Evolutionary conservation across 768 basidiomycete genomes (phyloP).

Genomic region (Termitomyces bulborhizus): DNA sequence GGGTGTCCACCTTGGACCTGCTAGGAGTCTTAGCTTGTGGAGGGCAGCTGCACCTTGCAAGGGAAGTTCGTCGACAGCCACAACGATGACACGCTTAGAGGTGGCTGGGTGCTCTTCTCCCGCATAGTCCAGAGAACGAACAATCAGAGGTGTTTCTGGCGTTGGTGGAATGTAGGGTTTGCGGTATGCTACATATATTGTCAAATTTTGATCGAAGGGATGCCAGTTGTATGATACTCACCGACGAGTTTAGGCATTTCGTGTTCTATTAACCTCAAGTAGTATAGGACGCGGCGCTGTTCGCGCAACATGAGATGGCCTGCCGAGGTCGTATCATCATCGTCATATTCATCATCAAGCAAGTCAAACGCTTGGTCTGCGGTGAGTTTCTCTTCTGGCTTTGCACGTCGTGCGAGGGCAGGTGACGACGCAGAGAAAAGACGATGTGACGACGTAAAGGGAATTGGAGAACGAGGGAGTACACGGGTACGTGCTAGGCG

Average conservation of each 20-base stretch:
- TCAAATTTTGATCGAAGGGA: conserved; percentile 1
- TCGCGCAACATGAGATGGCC: conserved; percentile 72
- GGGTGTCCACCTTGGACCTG: conserved; percentile 83
- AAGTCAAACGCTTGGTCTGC: conserved; percentile 37
- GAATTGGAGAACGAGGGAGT: conserved; percentile 2
- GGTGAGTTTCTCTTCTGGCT: conserved; percentile 32
- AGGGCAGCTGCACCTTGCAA: conserved; percentile 56
- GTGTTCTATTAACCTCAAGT: conserved; percentile 81
- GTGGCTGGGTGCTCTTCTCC: conserved; percentile 72
- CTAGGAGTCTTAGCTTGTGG: conserved; percentile 84
- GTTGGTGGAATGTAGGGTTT: conserved; percentile 73
- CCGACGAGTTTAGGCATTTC: conserved; percentile 86
- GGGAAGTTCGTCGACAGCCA: conserved; percentile 68
- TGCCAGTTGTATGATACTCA: conserved; percentile 2
- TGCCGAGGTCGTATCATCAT: conserved; percentile 61
- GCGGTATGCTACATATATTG: conserved; percentile 55
- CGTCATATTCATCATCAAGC: conserved; percentile 36
- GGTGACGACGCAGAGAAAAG: conserved; percentile 21
- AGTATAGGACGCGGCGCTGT: conserved; percentile 68
- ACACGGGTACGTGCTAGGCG: conserved; percentile 7
- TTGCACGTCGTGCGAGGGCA: conserved; percentile 27
- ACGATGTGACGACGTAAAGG: conserved; percentile 9
- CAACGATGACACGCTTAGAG: conserved; percentile 67
- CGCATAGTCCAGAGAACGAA: conserved; percentile 71
- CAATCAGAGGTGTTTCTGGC: conserved; percentile 49